Conservation (phyloP, 495 filamentous ascomycete genomes). For the Durotheca rogersii region DNA sequence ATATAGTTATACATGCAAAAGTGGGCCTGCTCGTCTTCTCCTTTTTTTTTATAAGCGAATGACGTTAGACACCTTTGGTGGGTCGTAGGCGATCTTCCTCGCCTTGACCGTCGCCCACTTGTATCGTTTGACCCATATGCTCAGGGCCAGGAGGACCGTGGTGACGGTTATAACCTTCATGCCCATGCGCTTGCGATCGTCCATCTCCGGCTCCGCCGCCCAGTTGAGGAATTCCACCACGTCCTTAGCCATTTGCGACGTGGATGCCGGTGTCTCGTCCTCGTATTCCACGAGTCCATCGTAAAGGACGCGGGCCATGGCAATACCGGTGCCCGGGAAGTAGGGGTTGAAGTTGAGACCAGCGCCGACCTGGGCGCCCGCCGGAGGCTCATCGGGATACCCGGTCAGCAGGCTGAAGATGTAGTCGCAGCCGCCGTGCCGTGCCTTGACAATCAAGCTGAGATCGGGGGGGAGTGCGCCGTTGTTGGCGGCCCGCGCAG, state of each 20-base stretch:
- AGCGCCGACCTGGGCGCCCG: constrained; percentile 73
- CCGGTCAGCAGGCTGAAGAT: constrained; percentile 97
- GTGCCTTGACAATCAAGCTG: constrained; percentile 93
- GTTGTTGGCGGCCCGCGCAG: constrained; percentile 95
- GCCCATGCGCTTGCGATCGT: constrained; percentile 98
- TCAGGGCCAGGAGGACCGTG: constrained; percentile 75
- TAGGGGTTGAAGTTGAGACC: constrained; percentile 99
- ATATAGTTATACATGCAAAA: constrained; percentile 50
- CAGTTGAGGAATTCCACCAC: constrained; percentile 98
- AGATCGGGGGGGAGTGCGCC: constrained; percentile 97
- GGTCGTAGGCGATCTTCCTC: constrained; percentile 85
- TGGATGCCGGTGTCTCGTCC: constrained; percentile 88
- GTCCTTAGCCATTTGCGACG: constrained; percentile 99
- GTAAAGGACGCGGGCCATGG: constrained; percentile 97
- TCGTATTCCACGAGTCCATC: constrained; percentile 99
- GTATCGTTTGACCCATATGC: constrained; percentile 98
- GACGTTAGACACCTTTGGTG: constrained; percentile 53
- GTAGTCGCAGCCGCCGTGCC: constrained; percentile 98
- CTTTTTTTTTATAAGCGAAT: constrained; percentile 41
- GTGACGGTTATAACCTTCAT: constrained; percentile 84
- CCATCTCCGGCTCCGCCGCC: constrained; percentile 98
- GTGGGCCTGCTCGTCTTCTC: too few relatives aligned
- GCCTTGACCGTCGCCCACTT: constrained; percentile 97
- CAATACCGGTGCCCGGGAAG: constrained; percentile 98
- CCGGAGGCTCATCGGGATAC: constrained; percentile 94